phyloP scores from a whole-genome alignment of 2,329 filamentous ascomycete species.

The Bipolaris sorokiniana region DNA sequence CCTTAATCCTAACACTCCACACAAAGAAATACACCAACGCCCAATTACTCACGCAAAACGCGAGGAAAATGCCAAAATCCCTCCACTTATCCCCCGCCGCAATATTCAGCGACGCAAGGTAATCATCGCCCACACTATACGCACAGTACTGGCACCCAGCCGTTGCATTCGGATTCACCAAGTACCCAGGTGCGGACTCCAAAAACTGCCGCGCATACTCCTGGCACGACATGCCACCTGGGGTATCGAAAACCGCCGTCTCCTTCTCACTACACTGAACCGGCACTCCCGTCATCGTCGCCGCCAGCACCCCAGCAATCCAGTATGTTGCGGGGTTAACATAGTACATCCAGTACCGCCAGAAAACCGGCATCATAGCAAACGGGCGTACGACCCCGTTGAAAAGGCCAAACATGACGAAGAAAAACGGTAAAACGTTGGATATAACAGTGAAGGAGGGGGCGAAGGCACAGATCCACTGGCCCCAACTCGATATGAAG shows the following conservation, averaged over 20 bases:
- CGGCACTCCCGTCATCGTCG: slow-evolving; percentile 60
- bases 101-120: slow-evolving; percentile 66
- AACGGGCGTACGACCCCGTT: slow-evolving; percentile 79
- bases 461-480: slow-evolving; percentile 84
- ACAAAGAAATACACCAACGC: slow-evolving; percentile 77
- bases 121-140: slow-evolving; percentile 69
- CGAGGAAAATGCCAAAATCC: slow-evolving; percentile 74
- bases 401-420: slow-evolving; percentile 77
- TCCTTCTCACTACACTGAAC: slow-evolving; percentile 59
- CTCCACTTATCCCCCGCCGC: slow-evolving; percentile 69
- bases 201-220: slow-evolving; percentile 69
- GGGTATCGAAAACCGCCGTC: slow-evolving; percentile 69
- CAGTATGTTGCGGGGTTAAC: slow-evolving; percentile 73
- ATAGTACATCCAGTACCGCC: slow-evolving; percentile 75
- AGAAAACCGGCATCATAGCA: slow-evolving; percentile 68
- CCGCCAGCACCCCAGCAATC: slow-evolving; percentile 72
- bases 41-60: slow-evolving; percentile 74
- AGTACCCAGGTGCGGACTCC: slow-evolving; percentile 62
- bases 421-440: slow-evolving; percentile 77
- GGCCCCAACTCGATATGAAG: slow-evolving; percentile 77
- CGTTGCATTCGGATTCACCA: slow-evolving; percentile 66
- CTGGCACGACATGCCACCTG: slow-evolving; percentile 67
- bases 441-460: slow-evolving; percentile 79
- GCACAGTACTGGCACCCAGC: slow-evolving; percentile 72
- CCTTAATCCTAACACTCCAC: slow-evolving; percentile 71